A percentile compares a stretch with the other conserved stretches of the same genome.
These are phyloP conservation scores for Pyrenochaeta sp. DNA, from an alignment of 2,329 filamentous ascomycete genomes.

Conservation along the genomic window DNA sequence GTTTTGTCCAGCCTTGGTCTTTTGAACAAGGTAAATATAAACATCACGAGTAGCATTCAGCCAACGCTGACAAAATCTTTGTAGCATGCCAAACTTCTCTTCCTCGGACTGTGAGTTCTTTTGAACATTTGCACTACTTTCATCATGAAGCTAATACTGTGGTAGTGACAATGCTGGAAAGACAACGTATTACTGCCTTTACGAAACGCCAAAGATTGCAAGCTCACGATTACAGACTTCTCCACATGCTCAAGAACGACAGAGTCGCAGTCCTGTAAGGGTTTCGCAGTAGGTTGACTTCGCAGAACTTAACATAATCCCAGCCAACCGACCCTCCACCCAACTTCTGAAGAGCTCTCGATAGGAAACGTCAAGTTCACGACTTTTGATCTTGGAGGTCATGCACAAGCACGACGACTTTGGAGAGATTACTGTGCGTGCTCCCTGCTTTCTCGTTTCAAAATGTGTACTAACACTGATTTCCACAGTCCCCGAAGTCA, in stretches of 20 bases:
- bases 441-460: background rate
- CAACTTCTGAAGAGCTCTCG: slow-evolving; percentile 70
- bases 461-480: slow-evolving; percentile 8
- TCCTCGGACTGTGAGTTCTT: slow-evolving; percentile 71
- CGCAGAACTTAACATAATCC: slow-evolving; percentile 10
- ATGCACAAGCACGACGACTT: slow-evolving; percentile 50
- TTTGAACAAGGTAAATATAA: slow-evolving; percentile 71
- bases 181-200: slow-evolving; percentile 82
- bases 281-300: no score
- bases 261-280: slow-evolving; percentile 86
- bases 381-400: slow-evolving; percentile 74
- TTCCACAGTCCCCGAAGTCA: slow-evolving; percentile 44
- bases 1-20: slow-evolving; percentile 85
- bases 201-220: no score
- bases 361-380: slow-evolving; percentile 77
- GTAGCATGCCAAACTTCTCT: slow-evolving; percentile 70
- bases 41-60: background rate
- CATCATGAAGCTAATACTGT: slow-evolving; percentile 63
- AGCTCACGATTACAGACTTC: slow-evolving; percentile 53
- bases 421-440: slow-evolving; percentile 49
- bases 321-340: slow-evolving; percentile 42
- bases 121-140: background rate
- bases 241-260: slow-evolving; percentile 93
- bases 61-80: slow-evolving; percentile 11
- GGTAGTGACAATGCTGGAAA: slow-evolving; percentile 92